Conservation (phyloP, 441 rosid species). For the Mallotus repandus region DNA sequence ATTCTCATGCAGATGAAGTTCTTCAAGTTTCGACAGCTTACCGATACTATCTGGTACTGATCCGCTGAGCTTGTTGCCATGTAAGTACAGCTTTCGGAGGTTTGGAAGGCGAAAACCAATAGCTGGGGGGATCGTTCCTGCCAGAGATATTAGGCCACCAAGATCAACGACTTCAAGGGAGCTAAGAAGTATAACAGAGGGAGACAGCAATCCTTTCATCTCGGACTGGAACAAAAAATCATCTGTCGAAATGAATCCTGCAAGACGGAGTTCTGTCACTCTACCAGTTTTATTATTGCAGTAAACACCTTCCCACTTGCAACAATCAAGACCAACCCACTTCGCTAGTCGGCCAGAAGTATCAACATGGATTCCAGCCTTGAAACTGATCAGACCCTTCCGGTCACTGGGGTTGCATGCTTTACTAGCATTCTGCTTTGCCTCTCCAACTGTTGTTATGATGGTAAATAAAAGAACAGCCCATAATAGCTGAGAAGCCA, state of each 20-base stretch:
- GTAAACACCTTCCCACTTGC: slow-evolving; percentile 50
- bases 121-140: slow-evolving; percentile 42
- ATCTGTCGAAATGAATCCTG: slow-evolving; percentile 41
- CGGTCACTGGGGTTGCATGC: slow-evolving; percentile 42
- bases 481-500: slow-evolving; percentile 32
- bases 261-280: slow-evolving; percentile 42
- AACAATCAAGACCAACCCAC: slow-evolving; percentile 44
- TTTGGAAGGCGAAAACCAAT: slow-evolving; percentile 41
- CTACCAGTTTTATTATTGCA: slow-evolving; percentile 42
- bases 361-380: slow-evolving; percentile 38
- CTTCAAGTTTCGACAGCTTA: slow-evolving; percentile 42
- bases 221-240: slow-evolving; percentile 40
- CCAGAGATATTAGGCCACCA: slow-evolving; percentile 42
- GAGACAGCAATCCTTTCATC: slow-evolving; percentile 48
- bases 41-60: slow-evolving; percentile 47
- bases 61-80: slow-evolving; percentile 49
- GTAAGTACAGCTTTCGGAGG: slow-evolving; percentile 42
- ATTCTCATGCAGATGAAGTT: slow-evolving; percentile 50
- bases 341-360: slow-evolving; percentile 42
- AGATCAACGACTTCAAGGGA: slow-evolving; percentile 52
- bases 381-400: slow-evolving; percentile 41
- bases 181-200: slow-evolving; percentile 39
- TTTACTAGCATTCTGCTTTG: slow-evolving; percentile 14
- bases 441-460: slow-evolving; percentile 15
- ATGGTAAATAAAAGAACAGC: slow-evolving; percentile 24